Base-by-base conservation (phyloP, 2,329 filamentous ascomycete species). In the Xylaria sp. region DNA sequence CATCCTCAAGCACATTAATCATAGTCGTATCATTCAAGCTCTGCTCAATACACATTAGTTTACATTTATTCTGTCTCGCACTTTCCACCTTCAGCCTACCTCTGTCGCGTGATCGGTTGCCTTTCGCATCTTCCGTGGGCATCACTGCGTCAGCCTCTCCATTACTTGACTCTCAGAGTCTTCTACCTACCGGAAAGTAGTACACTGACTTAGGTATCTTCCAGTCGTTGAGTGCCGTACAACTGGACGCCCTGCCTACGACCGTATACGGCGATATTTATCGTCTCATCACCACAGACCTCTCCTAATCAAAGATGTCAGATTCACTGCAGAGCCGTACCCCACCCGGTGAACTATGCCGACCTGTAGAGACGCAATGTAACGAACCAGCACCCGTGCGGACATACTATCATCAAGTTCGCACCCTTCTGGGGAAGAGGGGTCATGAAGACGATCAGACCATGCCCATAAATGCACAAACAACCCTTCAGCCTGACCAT, bases 351-450 rank as follows among this genome's bases (percentile, higher is more conserved):
- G 56, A 65, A 12, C 57, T 28, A 56, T 46, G 56, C 60, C 66
- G 70, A 50, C 44, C 52, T 7, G 23, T 39, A 37, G 63, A 44
- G 10, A 15, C 50, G n/a, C 25, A 25, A 15, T 23, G 57, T 25
- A 58, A 48, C 15, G 41, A 70, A 46, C 66, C 55, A 13, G 28
- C 59, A 39, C 48, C 62, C 28, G 23, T 58, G n/a, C 66, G 56
- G 32, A 39, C 66, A 18, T 73, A 69, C 58, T 61, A 65, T 58
- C 46, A 69, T 12, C 65, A 68, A 48, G 12, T 71, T 39, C 63
- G 48, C 50, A 65, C 55, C 18, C 46, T 69, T 44, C 60, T 72
- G 3, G 68, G 64, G 25, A 70, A 73, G 48, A 68, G 63, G 18
- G 65, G 50, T 12, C 46, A 64, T 32, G 69, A 65, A 37, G 48